Base-by-base conservation (phyloP, 2,329 filamentous ascomycete species). In the Penicillium sp. region DNA sequence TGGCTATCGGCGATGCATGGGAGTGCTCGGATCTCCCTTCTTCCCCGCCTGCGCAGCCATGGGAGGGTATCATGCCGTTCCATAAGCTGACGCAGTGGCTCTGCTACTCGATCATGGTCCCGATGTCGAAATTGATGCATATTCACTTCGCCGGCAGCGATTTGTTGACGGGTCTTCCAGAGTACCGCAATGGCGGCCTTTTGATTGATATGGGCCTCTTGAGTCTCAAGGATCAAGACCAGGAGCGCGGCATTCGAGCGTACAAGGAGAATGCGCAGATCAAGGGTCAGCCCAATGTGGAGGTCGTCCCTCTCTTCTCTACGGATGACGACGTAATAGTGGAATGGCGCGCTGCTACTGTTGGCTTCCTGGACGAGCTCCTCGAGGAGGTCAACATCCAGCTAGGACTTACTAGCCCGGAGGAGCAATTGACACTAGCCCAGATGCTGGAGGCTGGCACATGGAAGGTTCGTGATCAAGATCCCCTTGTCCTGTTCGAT, bases 1-100 rank as follows among this genome's bases (percentile, higher is more conserved):
- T 88, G 25, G 83, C 90, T 0, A 82, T 98, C 13, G 93, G 93
- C 47, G 93, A 98, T 66, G 92, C 93, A 23, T 98, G 93, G 93
- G 88, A 86, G 0, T 95, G 91, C 72, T 83, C 81, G 9, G 82
- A 84, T 28, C 89, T 97, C 82, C 89, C 90, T 0, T 75, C 78
- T 40, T 73, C 75, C 1, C 83, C 86, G 68, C 78, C 84, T 58
- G 80, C 80, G 6, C 76, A 83, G 57, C 78, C 83, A 0, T 89
- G 87, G 86, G 87, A 92, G 66, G 85, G 79, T 59, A 92, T 95
- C 61, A 81, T 92, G 9, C 90, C 90, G 0, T 95, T 95, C 75
- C 91, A 96, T 76, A 95, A 95, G 72, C 80, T 95, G 31, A 95
- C 90, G 0, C 90, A 95, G 70, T 96, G 91, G 91, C 84, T 96